phyloP scores from a whole-genome alignment of 768 basidiomycete species.

The Tricholoma flavovirens region DNA sequence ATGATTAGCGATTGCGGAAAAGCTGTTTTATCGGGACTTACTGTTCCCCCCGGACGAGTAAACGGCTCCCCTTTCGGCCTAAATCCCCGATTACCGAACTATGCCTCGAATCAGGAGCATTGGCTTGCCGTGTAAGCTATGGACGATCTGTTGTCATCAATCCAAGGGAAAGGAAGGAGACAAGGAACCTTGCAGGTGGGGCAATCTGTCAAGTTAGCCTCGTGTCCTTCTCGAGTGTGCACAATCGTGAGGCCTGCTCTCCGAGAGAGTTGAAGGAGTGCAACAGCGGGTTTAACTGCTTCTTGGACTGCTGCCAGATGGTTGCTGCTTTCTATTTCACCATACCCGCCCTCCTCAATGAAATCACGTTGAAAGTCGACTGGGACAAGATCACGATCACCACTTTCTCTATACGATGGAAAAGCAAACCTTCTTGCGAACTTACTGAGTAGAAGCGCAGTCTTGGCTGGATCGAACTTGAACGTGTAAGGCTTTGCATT shows the following conservation, averaged over 20 bases:
- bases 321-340: not conserved
- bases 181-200: not conserved
- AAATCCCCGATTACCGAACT: not conserved
- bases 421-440: not conserved
- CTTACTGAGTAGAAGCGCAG: not conserved
- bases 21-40: not conserved
- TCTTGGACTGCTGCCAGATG: not conserved
- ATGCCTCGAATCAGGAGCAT: not conserved
- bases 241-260: not conserved
- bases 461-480: not conserved
- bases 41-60: not conserved
- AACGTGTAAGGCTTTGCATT: not conserved
- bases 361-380: conserved; percentile 1
- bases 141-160: not conserved
- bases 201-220: not conserved
- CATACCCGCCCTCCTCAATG: not conserved
- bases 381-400: not conserved
- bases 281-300: not conserved
- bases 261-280: not conserved
- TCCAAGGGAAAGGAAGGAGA: not conserved
- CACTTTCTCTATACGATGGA: not conserved
- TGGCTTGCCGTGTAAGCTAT: not conserved
- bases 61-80: not conserved
- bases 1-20: not conserved
- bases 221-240: not conserved